Evolutionary conservation across 2,329 filamentous ascomycete species (phyloP).

Genomic region (Botrytis medusae): DNA sequence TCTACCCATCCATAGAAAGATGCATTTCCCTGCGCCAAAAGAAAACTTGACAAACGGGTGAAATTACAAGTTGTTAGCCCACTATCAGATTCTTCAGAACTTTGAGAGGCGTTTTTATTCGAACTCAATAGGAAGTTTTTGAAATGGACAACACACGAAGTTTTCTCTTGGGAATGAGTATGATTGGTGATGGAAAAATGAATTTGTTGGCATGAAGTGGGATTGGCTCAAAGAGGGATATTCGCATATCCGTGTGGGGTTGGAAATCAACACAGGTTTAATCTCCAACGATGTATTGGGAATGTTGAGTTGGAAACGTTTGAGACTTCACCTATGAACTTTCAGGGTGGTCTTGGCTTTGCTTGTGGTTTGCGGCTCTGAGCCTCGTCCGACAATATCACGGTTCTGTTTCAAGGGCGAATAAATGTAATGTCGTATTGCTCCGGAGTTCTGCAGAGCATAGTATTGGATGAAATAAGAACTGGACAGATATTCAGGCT

Average conservation of each 20-base stretch:
- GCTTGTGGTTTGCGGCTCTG: background rate
- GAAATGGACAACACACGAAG: background rate
- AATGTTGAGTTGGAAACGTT: background rate
- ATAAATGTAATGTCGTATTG: background rate
- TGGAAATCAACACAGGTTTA: background rate
- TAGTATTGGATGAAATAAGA: background rate
- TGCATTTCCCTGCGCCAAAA: background rate
- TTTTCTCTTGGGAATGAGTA: background rate
- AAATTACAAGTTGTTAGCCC: background rate
- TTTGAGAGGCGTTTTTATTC: background rate
- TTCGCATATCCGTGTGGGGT: background rate
- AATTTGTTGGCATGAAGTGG: background rate
- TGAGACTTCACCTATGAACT: background rate
- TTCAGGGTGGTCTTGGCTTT: background rate
- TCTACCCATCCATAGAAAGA: background rate
- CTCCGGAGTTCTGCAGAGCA: background rate
- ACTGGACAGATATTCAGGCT: background rate
- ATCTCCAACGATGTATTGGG: background rate
- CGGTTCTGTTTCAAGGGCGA: background rate
- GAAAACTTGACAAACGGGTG: background rate
- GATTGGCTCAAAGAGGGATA: background rate
- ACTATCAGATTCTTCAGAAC: background rate
- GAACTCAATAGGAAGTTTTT: background rate
- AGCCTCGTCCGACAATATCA: background rate
- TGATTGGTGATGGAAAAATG: background rate